Evolutionary conservation across 371 early-diverging fungal species (phyloP).

Genomic region (Phascolomyces articulosus): DNA sequence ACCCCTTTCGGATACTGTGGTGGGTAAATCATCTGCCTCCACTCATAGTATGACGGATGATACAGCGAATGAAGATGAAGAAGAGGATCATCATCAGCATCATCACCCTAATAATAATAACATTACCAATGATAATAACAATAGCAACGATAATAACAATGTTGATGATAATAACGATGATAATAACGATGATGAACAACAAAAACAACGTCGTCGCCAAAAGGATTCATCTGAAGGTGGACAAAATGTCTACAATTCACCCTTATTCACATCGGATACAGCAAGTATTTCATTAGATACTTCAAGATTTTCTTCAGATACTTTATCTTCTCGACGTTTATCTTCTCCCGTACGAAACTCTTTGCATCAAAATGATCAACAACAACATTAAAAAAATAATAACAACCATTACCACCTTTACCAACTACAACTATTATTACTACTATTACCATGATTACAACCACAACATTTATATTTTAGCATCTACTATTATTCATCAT

Average conservation of each 20-base stretch:
- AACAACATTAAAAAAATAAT: background rate
- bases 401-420: no score
- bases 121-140: background rate
- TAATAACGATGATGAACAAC: background rate
- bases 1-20: background rate
- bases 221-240: no score
- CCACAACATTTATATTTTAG: no score
- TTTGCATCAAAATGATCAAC: background rate
- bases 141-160: background rate
- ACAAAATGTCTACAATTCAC: slow-evolving; percentile 6
- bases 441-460: no score
- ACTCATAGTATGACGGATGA: background rate
- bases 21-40: background rate
- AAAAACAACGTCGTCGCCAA: no score
- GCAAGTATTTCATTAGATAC: slow-evolving; percentile 16
- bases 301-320: slow-evolving; percentile 13
- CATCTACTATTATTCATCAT: background rate
- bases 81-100: background rate
- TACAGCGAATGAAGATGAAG: background rate
- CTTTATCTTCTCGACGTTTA: background rate
- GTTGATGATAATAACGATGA: background rate
- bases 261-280: slow-evolving; percentile 16
- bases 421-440: background rate
- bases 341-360: background rate
- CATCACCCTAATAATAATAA: background rate